Base-by-base conservation (phyloP, 495 filamentous ascomycete species). In the Penicillium alfredii region DNA sequence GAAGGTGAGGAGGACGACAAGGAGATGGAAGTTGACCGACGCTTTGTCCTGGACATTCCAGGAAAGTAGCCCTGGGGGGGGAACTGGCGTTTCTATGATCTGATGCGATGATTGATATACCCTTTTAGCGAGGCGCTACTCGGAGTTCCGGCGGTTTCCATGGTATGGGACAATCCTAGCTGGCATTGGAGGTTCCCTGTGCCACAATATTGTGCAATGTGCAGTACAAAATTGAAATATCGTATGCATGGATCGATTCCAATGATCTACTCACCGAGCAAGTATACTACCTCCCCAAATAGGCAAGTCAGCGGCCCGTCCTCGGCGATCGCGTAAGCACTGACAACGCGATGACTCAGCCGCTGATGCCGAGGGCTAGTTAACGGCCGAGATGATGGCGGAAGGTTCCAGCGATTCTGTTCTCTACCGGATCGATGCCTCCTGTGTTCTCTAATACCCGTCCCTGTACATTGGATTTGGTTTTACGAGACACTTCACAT, bases 1-100 rank as follows among this genome's bases (percentile, higher is more conserved):
- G 87, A 94, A 55, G 85, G 84, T 8, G 87, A 94, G 53, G 84
- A 89, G 51, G 85, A 85, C 47, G 83, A 80, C 34, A 81, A 81
- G 48, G 83, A 86, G 38, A 78, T 85, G 66, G 79, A 86, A 30
- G 86, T 92, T 2, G 84, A 86, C 32, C 66, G 82, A 33, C 73
- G 85, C 20, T 86, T 81, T 53, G 87, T 93, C 7, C 67, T 94
- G 23, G 87, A 94, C 44, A 80, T 87, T 38, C 66, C 69, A n/a
- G 56, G 59, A 33, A 72, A 72, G 43, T 75, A 48, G 45, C 11
- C 8, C 3, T 28, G 15, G 13, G 9, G 30, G 7, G 8, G 11
- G 15, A 26, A 23, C 18, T 22, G 13, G 35, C 33, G 35, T 32
- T 39, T 42, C 34, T 36, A 53, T 27, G 52, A 55, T 45, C 35